Conservation (phyloP, 345 rosid genomes). For the Bruguiera sexangula region DNA sequence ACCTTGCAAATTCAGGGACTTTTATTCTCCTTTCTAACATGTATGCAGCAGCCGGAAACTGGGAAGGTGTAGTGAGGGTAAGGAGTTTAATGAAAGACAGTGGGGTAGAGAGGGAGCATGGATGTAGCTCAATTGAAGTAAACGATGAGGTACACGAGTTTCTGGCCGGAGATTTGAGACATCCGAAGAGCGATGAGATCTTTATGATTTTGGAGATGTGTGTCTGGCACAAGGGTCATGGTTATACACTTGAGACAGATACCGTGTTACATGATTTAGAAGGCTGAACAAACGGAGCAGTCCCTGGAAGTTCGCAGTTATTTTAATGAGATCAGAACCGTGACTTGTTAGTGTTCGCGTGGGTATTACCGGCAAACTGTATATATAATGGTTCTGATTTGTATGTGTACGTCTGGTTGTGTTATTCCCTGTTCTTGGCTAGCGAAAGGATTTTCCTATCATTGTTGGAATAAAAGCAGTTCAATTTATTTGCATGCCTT, state of each 20-base stretch:
- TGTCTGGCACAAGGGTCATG: constrained; percentile 36
- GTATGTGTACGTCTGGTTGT: no score
- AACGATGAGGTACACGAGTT: constrained; percentile 50
- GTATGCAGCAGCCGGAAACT: constrained; percentile 53
- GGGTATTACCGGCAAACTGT: no score
- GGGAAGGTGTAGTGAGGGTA: constrained; percentile 54
- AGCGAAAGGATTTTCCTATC: no score
- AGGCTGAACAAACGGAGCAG: constrained; percentile 43
- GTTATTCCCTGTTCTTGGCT: no score
- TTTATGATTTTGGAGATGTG: constrained; percentile 46
- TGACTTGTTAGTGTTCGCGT: no score
- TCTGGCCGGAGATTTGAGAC: constrained; percentile 49
- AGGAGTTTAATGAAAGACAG: constrained; percentile 72
- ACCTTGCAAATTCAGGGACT: constrained; percentile 56
- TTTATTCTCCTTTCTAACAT: constrained; percentile 66
- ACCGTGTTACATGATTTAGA: constrained; percentile 51
- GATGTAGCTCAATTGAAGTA: constrained; percentile 62
- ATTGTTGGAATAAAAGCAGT: no score
- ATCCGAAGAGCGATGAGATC: constrained; percentile 46
- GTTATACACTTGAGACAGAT: constrained; percentile 40
- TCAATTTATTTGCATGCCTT: no score
- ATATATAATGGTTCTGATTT: no score
- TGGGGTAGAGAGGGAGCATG: constrained; percentile 58
- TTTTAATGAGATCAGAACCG: no score
- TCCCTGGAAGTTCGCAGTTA: constrained; percentile 70